Evolutionary conservation across 1,284 basidiomycete species (phyloP).

Genomic region (Tilletia indica): DNA sequence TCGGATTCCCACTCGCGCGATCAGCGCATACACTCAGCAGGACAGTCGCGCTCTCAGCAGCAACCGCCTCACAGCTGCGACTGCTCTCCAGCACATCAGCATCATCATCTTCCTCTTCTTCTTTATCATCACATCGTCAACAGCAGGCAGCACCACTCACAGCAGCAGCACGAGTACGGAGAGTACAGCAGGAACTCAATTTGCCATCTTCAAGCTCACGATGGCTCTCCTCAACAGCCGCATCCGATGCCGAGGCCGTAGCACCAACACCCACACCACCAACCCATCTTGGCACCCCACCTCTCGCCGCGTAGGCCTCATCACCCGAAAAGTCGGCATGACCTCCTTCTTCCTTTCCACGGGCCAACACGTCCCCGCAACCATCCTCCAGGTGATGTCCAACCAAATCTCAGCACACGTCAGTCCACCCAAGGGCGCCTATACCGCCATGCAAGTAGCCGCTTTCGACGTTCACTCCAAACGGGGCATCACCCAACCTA

Average conservation of each 20-base stretch:
- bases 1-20: too few relatives aligned
- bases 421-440: constrained; percentile 21
- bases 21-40: neutral
- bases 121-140: neutral
- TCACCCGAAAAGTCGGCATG: constrained; percentile 96
- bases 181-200: constrained; percentile 5
- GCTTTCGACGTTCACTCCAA: constrained; percentile 61
- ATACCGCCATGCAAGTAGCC: constrained; percentile 58
- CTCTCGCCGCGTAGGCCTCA: constrained; percentile 79
- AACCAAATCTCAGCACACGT: constrained; percentile 44
- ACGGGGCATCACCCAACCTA: constrained; percentile 70
- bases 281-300: constrained; percentile 70
- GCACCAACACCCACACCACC: neutral
- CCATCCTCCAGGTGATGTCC: constrained; percentile 79
- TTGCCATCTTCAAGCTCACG: neutral
- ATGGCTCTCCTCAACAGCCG: neutral
- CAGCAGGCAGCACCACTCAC: neutral
- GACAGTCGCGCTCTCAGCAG: neutral
- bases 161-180: neutral
- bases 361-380: constrained; percentile 82
- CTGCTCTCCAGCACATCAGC: neutral
- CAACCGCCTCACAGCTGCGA: neutral
- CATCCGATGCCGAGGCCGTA: neutral
- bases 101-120: neutral
- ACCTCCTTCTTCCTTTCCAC: constrained; percentile 86